A percentile compares a stretch with the other conserved stretches of the same genome.
phyloP scores from a whole-genome alignment of 306 rosid genomes.

The apple (Malus domestica) region ASM211411v1 NC_041795.1:19459001-19459500 shows the following conservation, averaged over 20 bases:
- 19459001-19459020: no score
- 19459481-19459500: no score
- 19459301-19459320: constrained; percentile 75
- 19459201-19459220: neutral
- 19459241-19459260: constrained; percentile 51
- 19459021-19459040: no score
- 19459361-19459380: constrained; percentile 73
- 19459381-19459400: constrained; percentile 91
- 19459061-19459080: no score
- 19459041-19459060: no score
- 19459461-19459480: neutral
- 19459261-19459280: constrained; percentile 59
- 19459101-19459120: no score
- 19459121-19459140: neutral
- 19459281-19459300: constrained; percentile 92
- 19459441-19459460: constrained; percentile 77
- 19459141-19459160: neutral
- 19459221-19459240: neutral
- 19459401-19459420: constrained; percentile 87
- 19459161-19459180: neutral
- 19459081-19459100: no score
- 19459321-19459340: constrained; percentile 80
- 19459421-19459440: constrained; percentile 81
- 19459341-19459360: constrained; percentile 84
- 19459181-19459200: constrained; percentile 30